Base-by-base conservation (phyloP, 371 early-diverging fungal genomes). In the Lichtheimia ornata region DNA sequence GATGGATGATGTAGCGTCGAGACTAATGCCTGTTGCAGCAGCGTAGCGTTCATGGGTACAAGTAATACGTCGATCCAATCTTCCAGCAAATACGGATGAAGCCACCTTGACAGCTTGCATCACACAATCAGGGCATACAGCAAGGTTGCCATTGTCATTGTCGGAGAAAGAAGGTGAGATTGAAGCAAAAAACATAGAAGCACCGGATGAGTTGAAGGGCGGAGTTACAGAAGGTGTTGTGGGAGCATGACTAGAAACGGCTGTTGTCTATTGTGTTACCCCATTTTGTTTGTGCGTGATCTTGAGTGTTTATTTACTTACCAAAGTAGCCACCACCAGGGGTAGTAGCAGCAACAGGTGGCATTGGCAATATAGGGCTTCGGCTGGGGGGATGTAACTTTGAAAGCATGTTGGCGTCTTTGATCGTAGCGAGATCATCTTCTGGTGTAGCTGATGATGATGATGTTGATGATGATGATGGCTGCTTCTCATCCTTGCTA, bases 91-190 rank as follows among this genome's bases (percentile, higher is more conserved):
- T 25, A 84, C 82, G 54, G 79, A 73, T 5, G 79, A 74, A 1
- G 85, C 80, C 4, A 82, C 77, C 40, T 70, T 64, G 53, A 83
- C 76, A 18, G 80, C 80, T 52, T 79, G 76, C 24, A 73, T 63
- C 7, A 76, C 70, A 62, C 80, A 79, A 42, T 74, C 77, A 42
- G 74, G 72, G 27, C 80, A 79, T 12, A 79, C 74, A 40, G 72
- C 67, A 28, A 68, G 72, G 41, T 76, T 69, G 17, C 71, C 68
- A 57, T 58, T 63, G 9, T 61, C 63, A 52, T 61, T 64, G 50
- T 51, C 56, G 3, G 65, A 59, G 70, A 67, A 3, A 51, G 59
- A 17, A 64, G 18, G 20, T 24, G 55, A 53, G 52, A 71, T 53
- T 13, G 67, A 62, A 65, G 66, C 43, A 76, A 67, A 57, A 70